A percentile compares a stretch with the other conserved stretches of the same genome.
Evolutionary conservation across 176 grass and related monocot species (phyloP).

Genomic region (Musa beccarii): DNA sequence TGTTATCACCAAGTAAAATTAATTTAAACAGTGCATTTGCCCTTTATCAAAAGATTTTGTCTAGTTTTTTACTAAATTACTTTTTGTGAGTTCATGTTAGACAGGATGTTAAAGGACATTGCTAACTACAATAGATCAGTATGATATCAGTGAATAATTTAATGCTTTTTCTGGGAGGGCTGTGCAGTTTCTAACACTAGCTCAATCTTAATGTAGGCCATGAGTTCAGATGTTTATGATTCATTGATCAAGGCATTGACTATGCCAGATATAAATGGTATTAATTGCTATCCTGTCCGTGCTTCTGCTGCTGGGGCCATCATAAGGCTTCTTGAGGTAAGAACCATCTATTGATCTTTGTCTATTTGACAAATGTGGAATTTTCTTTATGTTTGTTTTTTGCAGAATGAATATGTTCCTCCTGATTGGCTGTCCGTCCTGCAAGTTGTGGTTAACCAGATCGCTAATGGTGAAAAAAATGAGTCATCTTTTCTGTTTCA

Average conservation of each 20-base stretch:
- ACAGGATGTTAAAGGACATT: not conserved
- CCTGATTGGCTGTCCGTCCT: slow-evolving; percentile 62
- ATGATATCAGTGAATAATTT: not conserved
- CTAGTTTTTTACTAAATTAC: too few relatives aligned
- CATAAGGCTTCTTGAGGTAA: slow-evolving; percentile 74
- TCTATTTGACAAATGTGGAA: not conserved
- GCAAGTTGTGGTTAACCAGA: slow-evolving; percentile 45
- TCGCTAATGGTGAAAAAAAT: slow-evolving; percentile 49
- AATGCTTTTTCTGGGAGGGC: not conserved
- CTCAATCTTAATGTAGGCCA: slow-evolving; percentile 42
- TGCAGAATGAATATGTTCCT: slow-evolving; percentile 56
- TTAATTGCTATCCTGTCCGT: slow-evolving; percentile 70
- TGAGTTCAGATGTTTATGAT: slow-evolving; percentile 66
- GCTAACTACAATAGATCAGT: not conserved
- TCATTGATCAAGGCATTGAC: slow-evolving; percentile 55
- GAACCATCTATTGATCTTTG: not conserved
- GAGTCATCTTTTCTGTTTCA: slow-evolving; percentile 75
- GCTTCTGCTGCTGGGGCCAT: slow-evolving; percentile 78
- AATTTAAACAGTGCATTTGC: too few relatives aligned
- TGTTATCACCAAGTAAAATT: not conserved
- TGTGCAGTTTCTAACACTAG: slow-evolving; percentile 13
- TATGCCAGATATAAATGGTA: slow-evolving; percentile 38
- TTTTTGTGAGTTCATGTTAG: not conserved
- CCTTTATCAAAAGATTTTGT: too few relatives aligned
- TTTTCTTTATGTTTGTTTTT: slow-evolving; percentile 22